Evolutionary conservation across 2,329 filamentous ascomycete genomes (phyloP), one percentile per base, ranked within the genome.

Genomic region (Echinosphaeria canescens): DNA sequence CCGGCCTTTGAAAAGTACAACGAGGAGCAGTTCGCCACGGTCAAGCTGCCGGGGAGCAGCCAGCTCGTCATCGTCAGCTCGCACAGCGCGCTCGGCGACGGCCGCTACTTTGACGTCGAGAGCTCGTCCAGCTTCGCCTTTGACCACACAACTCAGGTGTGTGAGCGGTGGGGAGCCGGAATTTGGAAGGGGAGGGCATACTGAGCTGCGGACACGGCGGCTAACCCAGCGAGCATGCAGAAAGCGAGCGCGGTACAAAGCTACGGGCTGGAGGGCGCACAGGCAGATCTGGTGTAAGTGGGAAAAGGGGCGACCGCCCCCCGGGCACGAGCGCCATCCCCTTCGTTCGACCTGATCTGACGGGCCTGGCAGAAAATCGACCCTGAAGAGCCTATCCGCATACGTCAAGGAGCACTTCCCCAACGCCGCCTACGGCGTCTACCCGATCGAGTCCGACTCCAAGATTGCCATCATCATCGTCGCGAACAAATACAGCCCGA

Each of bases 401-500:
- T 85, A 95, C 44, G 71, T 81, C 29, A 59, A 67, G 36, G 88
- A 98, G 48, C 88, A 98, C 55, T 98, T 84, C 47, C 71, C 80
- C 8, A 75, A 68, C 40, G 75, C 74, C 28, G 70, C 76, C 10
- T 75, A 75, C 38, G 81, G 84, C 36, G 79, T 80, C 26, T 93
- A 79, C 47, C 80, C 85, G 9, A 71, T 69, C 37, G 67, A 80
- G 38, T 59, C 74, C 35, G 78, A 85, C 46, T 64, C 66, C 15
- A 69, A 72, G 39, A 51, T 95, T 32, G 80, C 82, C 25, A 59
- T 93, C 35, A 51, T 91, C 29, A 69, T 92, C 27, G 84, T 92
- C 26, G 79, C 84, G 30, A 93, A 88, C 59, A 93, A 93, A 51
- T 95, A 95, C 58, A 91, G 79, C 41, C 88, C 90, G 6, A 81